Percentiles rank a stretch among this genome's conserved stretches.
Conservation (phyloP, 192 early-diverging fungal species). For the Linnemannia elongata region DNA sequence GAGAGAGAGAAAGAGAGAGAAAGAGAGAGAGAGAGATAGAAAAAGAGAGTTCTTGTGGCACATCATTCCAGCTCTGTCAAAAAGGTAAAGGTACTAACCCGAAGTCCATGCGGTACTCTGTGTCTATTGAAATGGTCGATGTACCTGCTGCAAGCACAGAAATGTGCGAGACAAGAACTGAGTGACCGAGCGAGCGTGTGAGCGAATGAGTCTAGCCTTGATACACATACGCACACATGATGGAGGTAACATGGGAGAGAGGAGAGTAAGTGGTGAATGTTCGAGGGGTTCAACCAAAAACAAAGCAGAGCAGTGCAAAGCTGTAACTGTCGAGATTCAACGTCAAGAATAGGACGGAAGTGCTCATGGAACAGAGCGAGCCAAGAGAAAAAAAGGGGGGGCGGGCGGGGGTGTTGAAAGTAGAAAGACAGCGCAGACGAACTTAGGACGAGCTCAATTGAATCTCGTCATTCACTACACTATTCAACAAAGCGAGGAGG, state of each 20-base stretch:
- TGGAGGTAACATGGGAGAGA: neutral
- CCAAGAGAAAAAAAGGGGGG: neutral
- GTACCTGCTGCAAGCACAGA: neutral
- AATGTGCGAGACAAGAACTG: neutral
- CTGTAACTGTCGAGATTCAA: neutral
- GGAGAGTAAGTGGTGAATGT: neutral
- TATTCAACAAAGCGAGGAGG: neutral
- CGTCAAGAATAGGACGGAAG: neutral
- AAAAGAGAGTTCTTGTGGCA: too few species aligned
- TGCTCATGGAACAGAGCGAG: neutral
- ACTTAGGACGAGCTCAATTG: neutral
- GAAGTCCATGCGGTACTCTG: too few species aligned
- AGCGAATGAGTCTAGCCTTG: neutral
- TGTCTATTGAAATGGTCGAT: too few species aligned
- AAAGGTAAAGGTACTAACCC: too few species aligned
- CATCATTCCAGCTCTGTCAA: too few species aligned
- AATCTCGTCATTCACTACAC: neutral
- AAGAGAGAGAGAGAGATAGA: too few species aligned
- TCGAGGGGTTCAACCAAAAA: neutral
- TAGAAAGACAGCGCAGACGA: neutral
- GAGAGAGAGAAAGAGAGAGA: too few species aligned
- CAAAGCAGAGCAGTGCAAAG: neutral
- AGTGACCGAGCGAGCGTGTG: neutral
- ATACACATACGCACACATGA: neutral
- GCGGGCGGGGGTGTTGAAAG: neutral